Evolutionary conservation across 169 alveolate genomes (phyloP).

Genomic region (Plasmodium falciparum): DNA sequence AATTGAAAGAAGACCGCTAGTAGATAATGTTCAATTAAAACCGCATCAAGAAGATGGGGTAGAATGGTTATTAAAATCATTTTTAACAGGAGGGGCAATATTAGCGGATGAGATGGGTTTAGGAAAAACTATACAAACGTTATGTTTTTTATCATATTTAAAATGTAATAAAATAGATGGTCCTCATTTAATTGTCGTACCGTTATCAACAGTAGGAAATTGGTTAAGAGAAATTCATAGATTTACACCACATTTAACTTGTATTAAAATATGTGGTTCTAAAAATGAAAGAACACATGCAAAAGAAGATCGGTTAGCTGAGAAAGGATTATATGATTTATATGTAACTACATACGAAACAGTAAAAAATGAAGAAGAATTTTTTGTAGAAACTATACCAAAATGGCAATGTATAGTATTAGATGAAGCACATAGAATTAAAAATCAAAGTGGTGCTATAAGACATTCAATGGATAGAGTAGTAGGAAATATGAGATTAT

Average conservation of each 20-base stretch:
- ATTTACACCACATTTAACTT: constrained; percentile 91
- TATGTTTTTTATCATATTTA: constrained; percentile 89
- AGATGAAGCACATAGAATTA: constrained; percentile 99
- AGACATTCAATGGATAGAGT: constrained; percentile 94
- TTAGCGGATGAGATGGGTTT: constrained; percentile 95
- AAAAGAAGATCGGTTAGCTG: constrained; percentile 89
- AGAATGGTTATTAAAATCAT: constrained; percentile 91
- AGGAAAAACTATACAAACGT: constrained; percentile 94
- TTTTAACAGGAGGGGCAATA: constrained; percentile 92
- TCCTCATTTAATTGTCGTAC: constrained; percentile 96
- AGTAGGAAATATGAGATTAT: constrained; percentile 91
- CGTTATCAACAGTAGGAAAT: constrained; percentile 95
- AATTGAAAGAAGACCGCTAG: constrained; percentile 85
- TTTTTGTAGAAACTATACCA: constrained; percentile 89
- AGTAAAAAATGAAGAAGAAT: constrained; percentile 92
- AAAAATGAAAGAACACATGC: constrained; percentile 90
- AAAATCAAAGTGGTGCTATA: constrained; percentile 95
- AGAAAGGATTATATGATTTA: constrained; percentile 90
- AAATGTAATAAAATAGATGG: constrained; percentile 89
- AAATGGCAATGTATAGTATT: constrained; percentile 96
- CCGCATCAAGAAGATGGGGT: constrained; percentile 94
- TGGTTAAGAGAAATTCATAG: constrained; percentile 96
- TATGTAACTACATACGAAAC: constrained; percentile 95
- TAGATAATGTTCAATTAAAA: constrained; percentile 89
- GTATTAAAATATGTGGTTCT: constrained; percentile 92